These are phyloP conservation scores for Hortiboletus campestris DNA, from an alignment of 768 basidiomycete species.

Conservation along the genomic window DNA sequence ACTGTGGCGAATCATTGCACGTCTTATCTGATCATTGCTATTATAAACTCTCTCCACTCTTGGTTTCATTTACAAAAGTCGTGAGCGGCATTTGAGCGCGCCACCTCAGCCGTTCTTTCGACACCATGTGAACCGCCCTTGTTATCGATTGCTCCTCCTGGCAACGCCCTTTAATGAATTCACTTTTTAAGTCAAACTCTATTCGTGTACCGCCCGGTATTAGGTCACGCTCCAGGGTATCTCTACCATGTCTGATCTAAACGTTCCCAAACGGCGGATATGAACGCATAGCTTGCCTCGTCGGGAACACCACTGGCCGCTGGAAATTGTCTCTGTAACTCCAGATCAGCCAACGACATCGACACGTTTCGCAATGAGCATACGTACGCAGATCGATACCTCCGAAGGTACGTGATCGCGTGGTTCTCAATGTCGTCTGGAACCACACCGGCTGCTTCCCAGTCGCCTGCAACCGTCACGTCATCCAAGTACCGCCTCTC, in stretches of 20 bases:
- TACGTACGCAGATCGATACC: conserved; percentile 86
- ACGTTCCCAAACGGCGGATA: conserved; percentile 28
- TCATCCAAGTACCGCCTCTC: conserved; percentile 86
- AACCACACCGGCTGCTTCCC: conserved; percentile 76
- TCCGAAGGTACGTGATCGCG: conserved; percentile 86
- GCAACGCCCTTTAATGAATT: conserved; percentile 31
- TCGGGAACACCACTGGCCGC: conserved; percentile 65
- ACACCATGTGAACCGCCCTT: conserved; percentile 18
- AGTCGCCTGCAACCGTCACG: conserved; percentile 67
- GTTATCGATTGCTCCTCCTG: conserved; percentile 15
- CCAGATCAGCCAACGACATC: conserved; percentile 9
- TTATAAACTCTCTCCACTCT: conserved; percentile 26
- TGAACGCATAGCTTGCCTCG: conserved; percentile 32
- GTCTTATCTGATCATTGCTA: conserved; percentile 29
- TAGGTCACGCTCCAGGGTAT: conserved; percentile 13
- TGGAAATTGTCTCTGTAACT: conserved; percentile 60
- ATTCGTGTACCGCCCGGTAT: conserved; percentile 15
- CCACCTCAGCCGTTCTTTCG: conserved; percentile 10
- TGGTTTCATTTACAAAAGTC: conserved; percentile 17
- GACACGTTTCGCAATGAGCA: conserved; percentile 6
- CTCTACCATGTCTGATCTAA: conserved; percentile 20
- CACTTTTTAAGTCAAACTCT: conserved; percentile 20
- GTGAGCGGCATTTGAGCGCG: conserved; percentile 29
- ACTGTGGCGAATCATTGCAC: conserved; percentile 11
- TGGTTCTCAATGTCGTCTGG: conserved; percentile 86